Evolutionary conservation across 2,329 filamentous ascomycete species (phyloP), one percentile per base, ranked within the genome.

Genomic region (Colletotrichum gigasporum): DNA sequence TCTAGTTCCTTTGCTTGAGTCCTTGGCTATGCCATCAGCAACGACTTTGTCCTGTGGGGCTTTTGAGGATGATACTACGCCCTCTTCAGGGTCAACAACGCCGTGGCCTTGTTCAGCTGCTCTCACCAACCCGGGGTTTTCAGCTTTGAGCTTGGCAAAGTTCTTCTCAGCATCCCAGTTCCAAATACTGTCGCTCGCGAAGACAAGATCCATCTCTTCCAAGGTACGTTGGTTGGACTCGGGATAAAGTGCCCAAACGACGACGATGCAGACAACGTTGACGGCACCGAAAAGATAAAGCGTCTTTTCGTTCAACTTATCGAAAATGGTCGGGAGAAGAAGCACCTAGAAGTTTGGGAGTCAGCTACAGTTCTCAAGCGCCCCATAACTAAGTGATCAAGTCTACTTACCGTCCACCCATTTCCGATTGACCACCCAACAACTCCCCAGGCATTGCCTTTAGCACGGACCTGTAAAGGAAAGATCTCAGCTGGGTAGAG

Each of bases 401-500:
- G 26, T 18, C 8, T 24, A 35, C 52, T 37, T 14, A 63, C 53
- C 11, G 11, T 74, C 87, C 88, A 91, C 14, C 90, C 90, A 68
- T 92, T 92, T 0, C 91, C 91, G 52, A 93, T 91, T 12, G 83
- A 87, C 91, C 91, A 94, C 0, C 91, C 91, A 0, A 92, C 85
- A 0, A 93, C 90, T 18, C 91, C 90, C 85, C 87, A 93, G 0
- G 91, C 90, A 65, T 93, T 93, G 5, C 91, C 91, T 69, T 90
- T 90, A 1, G 91, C 91, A 20, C 91, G 85, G 0, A 92, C 84
- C 64, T 90, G 85, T 0, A 92, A 76, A 0, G 91, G 90, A 70
- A 92, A 93, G 59, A 93, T 93, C 72, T 94, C 90, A 1, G 90
- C 89, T 0, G 88, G 89, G 58, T 91, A 91, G 0, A 91, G 75